Base-by-base conservation (phyloP, 2,329 filamentous ascomycete species). In the Penicillium sp. region DNA sequence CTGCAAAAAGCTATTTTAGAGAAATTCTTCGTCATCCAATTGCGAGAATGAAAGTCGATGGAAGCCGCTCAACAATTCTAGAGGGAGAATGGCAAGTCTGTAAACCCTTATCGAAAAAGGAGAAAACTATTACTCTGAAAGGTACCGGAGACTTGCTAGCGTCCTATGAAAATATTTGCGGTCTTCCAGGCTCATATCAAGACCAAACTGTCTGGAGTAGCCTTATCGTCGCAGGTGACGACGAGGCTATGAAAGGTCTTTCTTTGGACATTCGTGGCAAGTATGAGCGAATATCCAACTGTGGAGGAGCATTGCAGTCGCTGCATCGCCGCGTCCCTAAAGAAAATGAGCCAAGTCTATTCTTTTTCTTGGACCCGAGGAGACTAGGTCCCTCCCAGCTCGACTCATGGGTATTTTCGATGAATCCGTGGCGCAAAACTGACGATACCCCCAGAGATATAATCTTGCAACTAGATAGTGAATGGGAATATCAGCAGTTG, bases 381-480 rank as follows among this genome's bases (percentile, higher is more conserved):
- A 76, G 77, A 16, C 73, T 79, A 35, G 78, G 78, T 0, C 66
- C 77, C 26, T 66, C 75, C 0, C 64, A 71, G 0, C 56, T 77
- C 5, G 83, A 87, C 63, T 67, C 66, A 1, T 85, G 85, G 62
- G 79, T 86, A 0, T 84, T 88, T 62, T 77, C 83, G 1, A 61
- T 74, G 6, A 74, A 80, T 47, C 77, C 77, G 56, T 67, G 70
- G 8, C 71, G 77, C 4, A 68, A 81, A 6, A 68, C 75, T 14
- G 77, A 78, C 38, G 77, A 78, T 18, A 75, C 81, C 46, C 58
- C 70, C 5, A 76, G 83, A 33, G 63, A 71, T 2, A 68, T 73
- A 3, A 61, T 83, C 30, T 81, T 77, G 2, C 51, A 58, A 28
- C 33, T 58, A 20, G 56, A 58, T 11, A 38, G 52, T 42, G 50